Percentiles rank a stretch among this genome's conserved stretches.
Conservation (phyloP, 805 yeast genomes). For the Millerozyma acaciae region DNA sequence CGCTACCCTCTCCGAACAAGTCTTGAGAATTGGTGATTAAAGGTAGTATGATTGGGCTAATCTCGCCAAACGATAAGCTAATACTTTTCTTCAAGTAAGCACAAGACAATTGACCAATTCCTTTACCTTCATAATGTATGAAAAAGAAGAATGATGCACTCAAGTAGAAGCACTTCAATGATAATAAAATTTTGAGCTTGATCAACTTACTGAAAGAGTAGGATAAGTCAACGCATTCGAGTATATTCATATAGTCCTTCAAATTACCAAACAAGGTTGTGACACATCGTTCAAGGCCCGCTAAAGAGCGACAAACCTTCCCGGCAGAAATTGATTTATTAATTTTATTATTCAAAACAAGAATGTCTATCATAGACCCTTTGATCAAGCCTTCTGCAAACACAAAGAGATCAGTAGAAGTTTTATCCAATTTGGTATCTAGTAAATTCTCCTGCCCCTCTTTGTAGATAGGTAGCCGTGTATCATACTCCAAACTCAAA, state of each 20-base stretch:
- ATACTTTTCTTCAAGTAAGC: conserved; percentile 30
- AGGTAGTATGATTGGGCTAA: conserved; percentile 22
- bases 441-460: conserved; percentile 25
- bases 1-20: conserved; percentile 26
- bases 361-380: conserved; percentile 24
- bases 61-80: conserved; percentile 16
- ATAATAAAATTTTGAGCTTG: conserved; percentile 14
- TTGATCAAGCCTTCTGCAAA: conserved; percentile 25
- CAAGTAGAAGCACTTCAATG: conserved; percentile 24
- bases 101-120: conserved; percentile 25
- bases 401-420: conserved; percentile 26
- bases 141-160: conserved; percentile 27
- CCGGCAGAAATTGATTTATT: conserved; percentile 28
- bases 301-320: conserved; percentile 26
- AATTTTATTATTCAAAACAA: conserved; percentile 34
- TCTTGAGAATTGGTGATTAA: conserved; percentile 16
- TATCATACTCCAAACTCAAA: conserved; percentile 41
- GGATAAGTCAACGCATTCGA: conserved; percentile 5
- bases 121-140: conserved; percentile 32
- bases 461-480: conserved; percentile 39
- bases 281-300: conserved; percentile 28
- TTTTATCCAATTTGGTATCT: conserved; percentile 36
- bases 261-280: conserved; percentile 19
- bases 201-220: conserved; percentile 3
- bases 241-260: conserved; percentile 5